phyloP scores from a whole-genome alignment of 768 basidiomycete genomes.

The Stropharia rugosoannulata region DNA sequence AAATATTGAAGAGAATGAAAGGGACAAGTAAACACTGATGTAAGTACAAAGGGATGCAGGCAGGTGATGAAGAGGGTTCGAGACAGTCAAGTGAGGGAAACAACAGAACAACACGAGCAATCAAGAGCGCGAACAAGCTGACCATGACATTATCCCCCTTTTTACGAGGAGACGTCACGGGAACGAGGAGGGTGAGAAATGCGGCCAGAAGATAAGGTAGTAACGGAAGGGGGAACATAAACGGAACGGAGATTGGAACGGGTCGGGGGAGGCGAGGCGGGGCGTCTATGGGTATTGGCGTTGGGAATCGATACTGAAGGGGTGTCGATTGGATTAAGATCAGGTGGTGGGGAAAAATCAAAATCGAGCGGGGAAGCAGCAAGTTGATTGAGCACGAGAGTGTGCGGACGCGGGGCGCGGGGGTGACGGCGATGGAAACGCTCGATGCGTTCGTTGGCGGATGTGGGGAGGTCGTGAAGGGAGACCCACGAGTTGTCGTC shows the following conservation, averaged over 20 bases:
- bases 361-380: neutral
- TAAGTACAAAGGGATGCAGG: too few relatives aligned
- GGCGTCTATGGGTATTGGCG: neutral
- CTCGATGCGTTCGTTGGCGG: too few relatives aligned
- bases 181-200: conserved; percentile 1
- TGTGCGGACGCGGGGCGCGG: neutral
- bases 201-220: conserved; percentile 6
- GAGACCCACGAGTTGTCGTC: too few relatives aligned
- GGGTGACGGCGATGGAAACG: neutral
- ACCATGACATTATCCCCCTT: conserved; percentile 12
- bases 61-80: neutral
- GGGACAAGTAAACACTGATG: too few relatives aligned
- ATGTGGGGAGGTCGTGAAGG: too few relatives aligned
- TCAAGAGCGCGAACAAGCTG: conserved; percentile 8
- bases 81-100: neutral
- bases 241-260: conserved; percentile 1
- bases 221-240: conserved; percentile 4
- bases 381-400: neutral
- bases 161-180: conserved; percentile 3
- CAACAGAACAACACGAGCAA: neutral
- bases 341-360: neutral
- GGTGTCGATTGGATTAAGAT: neutral
- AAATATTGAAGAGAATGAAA: neutral
- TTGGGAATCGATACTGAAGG: neutral
- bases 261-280: conserved; percentile 1